Conservation (phyloP, 1,139 yeast genomes). For the Arxiozyma heterogenica region DNA sequence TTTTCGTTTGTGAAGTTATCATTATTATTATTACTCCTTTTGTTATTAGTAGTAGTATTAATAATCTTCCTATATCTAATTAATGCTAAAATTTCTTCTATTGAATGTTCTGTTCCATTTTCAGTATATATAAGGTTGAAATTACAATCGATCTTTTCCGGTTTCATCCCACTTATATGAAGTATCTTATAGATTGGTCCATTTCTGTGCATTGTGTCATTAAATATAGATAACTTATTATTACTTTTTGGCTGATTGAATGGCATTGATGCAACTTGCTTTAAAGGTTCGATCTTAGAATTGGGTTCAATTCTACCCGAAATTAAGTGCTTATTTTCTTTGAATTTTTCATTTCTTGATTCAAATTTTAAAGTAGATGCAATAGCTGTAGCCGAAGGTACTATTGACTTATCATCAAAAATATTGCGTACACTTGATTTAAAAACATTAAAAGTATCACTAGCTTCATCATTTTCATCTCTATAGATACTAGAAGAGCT, state of each 20-base stretch:
- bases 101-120: conserved; percentile 43
- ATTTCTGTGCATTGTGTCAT: conserved; percentile 6
- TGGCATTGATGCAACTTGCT: conserved; percentile 7
- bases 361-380: conserved; percentile 4
- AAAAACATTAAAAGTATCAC: background rate
- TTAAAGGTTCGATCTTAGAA: conserved; percentile 13
- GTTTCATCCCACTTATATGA: conserved; percentile 44
- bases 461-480: background rate
- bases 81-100: conserved; percentile 52
- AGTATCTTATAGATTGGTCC: conserved; percentile 37
- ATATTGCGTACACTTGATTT: background rate
- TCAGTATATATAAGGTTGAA: conserved; percentile 45
- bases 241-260: background rate
- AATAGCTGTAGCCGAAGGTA: background rate
- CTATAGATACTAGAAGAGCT: background rate
- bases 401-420: background rate
- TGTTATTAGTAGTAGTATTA: background rate
- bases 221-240: conserved; percentile 33
- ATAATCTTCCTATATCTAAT: conserved; percentile 26
- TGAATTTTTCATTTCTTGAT: conserved; percentile 1
- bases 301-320: conserved; percentile 4
- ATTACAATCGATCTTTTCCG: conserved; percentile 57
- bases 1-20: too few relatives aligned
- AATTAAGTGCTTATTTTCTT: background rate
- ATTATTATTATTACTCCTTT: too few relatives aligned